Base-by-base conservation (phyloP, 768 basidiomycete genomes). In the Rhodotorula diobovata region DNA sequence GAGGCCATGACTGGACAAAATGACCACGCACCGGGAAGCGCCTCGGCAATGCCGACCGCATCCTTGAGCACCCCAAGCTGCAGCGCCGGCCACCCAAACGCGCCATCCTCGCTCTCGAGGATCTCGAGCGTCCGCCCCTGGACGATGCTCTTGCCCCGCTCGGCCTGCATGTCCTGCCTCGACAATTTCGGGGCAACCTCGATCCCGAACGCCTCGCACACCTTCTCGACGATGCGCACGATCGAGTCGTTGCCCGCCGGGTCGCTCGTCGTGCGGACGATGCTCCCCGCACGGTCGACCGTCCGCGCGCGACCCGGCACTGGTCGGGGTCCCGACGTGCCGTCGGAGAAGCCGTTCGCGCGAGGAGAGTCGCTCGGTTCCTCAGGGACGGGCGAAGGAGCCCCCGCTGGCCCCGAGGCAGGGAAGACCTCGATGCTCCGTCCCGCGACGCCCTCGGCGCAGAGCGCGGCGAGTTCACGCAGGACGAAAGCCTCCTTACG, bases 1-100 rank as follows among this genome's bases (percentile, higher is more conserved):
- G 67, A 39, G 57, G 55, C n/a, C n/a, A n/a, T n/a, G n/a, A n/a
- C n/a, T n/a, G n/a, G 35, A 45, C 4, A 25, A 48, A 18, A 28
- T 11, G 4, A 12, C 8, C 21, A 54, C 67, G 61, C 71, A 91
- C 93, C 93, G 67, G 95, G 93, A 34, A 99, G 82, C 23, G 91
- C 87, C 80, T 97, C 92, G 3, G 92, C 90, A 6, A 98, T 87
- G 0, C 90, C 88, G 32, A 97, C 88, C 1, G 93, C 91, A 79
- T 98, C 96, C 48, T 92, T 86, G 32, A 97, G 84, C n/a, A 94
- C 87, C 34, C 92, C 93, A 28, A 97, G 86, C 82, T 96, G 95
- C 51, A 99, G 82, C 79, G 93, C 91, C 6, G 93, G 89, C 95
- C 95, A 98, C 9, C 96, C 96, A 78, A 87, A 90, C 10, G 85